Conservation (phyloP, 768 basidiomycete genomes). For the Leccinum boreale region DNA sequence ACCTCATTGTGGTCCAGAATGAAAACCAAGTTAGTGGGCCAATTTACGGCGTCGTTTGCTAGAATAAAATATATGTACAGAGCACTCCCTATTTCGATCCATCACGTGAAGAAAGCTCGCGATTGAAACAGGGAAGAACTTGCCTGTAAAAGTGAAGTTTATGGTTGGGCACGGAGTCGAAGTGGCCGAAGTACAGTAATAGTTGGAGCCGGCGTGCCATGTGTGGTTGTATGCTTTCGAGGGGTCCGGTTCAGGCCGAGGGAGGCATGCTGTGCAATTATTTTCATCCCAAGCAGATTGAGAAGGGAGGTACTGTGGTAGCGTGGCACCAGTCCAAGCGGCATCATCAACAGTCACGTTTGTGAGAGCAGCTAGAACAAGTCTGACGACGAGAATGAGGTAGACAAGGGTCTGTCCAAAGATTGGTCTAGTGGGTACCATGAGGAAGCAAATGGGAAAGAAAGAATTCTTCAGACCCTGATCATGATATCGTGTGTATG, state of each 20-base stretch:
- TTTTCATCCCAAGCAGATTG: too few species aligned
- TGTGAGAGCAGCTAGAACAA: neutral
- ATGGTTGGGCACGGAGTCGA: too few species aligned
- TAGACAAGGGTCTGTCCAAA: neutral
- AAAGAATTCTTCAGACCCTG: neutral
- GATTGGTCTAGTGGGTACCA: neutral
- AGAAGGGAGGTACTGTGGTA: too few species aligned
- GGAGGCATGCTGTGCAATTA: too few species aligned
- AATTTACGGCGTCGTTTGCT: neutral
- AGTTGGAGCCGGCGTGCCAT: too few species aligned
- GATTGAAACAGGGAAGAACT: neutral
- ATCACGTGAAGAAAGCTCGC: neutral
- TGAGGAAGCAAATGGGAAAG: neutral
- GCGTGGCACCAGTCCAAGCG: too few species aligned
- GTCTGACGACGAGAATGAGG: neutral
- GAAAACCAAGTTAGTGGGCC: conserved; percentile 4
- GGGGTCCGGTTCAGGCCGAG: too few species aligned
- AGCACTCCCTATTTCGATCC: conserved; percentile 7
- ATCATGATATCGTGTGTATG: neutral
- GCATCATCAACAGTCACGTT: too few species aligned
- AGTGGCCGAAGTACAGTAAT: too few species aligned
- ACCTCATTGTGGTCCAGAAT: neutral
- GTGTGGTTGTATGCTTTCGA: too few species aligned
- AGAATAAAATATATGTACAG: conserved; percentile 20
- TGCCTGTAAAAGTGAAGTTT: conserved; percentile 12